Base-by-base conservation (phyloP, 2,329 filamentous ascomycete genomes). In the Pseudocercospora crystallina region DNA sequence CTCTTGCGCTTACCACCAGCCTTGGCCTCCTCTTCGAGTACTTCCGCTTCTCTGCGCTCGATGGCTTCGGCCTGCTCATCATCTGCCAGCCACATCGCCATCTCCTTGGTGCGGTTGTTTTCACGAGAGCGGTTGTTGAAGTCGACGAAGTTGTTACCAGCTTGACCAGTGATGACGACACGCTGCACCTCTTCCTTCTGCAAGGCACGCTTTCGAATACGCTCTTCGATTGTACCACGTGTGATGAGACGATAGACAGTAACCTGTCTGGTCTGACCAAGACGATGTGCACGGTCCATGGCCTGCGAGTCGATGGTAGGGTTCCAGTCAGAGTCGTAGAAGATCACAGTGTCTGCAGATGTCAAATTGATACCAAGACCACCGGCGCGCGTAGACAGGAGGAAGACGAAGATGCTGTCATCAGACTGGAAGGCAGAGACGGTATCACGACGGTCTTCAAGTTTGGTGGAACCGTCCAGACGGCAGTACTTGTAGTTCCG, bases 281-380 rank as follows among this genome's bases (percentile, higher is more conserved):
- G 82, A 81, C 94, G 89, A 82, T 99, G 94, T 10, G 94, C 94
- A 71, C 94, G 88, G 72, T 99, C 94, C 94, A 97, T 97, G 72
- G 94, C 94, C 71, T 99, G 94, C 46, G 89, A 95, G 70, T 99
- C 94, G 65, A 97, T 97, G 3, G 94, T 97, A 0, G 94, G 94
- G 70, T 99, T 99, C 94, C 94, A 99, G 71, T 99, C 94, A 9
- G 90, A 95, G 69, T 99, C 94, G 79, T 99, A 99, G 76, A 99
- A 99, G 72, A 99, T 97, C 73, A 99, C 94, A 0, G 94, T 99
- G 69, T 99, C 94, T 14, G 94, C 94, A 45, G 89, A 87, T 5
- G 94, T 97, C 61, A 99, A 77, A 67, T 99, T 99, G 79, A 99
- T 99, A 75, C 94, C 94, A 14, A 99, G 81, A 78, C 94, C 94